Evolutionary conservation across 306 rosid species (phyloP).

Genomic region (Prunus salicina): DNA sequence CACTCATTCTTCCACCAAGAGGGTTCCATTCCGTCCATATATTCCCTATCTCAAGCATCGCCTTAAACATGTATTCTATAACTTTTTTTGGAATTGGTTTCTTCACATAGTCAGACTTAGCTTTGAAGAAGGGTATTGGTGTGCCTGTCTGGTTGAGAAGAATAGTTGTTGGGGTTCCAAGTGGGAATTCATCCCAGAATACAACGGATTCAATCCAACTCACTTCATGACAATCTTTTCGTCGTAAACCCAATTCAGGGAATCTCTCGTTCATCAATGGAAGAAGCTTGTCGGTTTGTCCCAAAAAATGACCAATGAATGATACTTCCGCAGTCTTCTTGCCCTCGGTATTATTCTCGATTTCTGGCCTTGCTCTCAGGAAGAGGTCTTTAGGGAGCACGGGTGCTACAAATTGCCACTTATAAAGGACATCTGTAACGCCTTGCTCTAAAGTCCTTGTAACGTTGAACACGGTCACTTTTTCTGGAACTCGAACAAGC

Average conservation of each 20-base stretch:
- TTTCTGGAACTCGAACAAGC: conserved; percentile 44
- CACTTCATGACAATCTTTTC: conserved; percentile 44
- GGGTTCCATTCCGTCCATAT: conserved; percentile 26
- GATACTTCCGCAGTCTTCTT: conserved; percentile 36
- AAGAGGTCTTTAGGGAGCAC: conserved; percentile 38
- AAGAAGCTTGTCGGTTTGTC: conserved; percentile 42
- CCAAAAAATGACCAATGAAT: conserved; percentile 45
- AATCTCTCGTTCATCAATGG: conserved; percentile 42
- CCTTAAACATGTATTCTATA: conserved; percentile 23
- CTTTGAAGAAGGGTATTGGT: conserved; percentile 1
- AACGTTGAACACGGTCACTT: conserved; percentile 39
- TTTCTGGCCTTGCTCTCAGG: conserved; percentile 45
- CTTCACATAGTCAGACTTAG: conserved; percentile 32
- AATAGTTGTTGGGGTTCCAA: not conserved
- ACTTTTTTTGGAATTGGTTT: conserved; percentile 28
- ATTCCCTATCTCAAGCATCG: conserved; percentile 17
- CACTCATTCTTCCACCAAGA: conserved; percentile 32
- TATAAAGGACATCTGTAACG: conserved; percentile 14
- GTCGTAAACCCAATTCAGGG: conserved; percentile 47
- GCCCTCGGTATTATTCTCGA: not conserved
- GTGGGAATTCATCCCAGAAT: conserved; percentile 15
- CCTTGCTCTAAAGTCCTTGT: conserved; percentile 37
- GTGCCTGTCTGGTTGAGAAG: not conserved
- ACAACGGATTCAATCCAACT: conserved; percentile 50
- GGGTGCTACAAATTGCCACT: conserved; percentile 55